phyloP scores from a whole-genome alignment of 345 rosid species.

The Trapa incisa region DNA sequence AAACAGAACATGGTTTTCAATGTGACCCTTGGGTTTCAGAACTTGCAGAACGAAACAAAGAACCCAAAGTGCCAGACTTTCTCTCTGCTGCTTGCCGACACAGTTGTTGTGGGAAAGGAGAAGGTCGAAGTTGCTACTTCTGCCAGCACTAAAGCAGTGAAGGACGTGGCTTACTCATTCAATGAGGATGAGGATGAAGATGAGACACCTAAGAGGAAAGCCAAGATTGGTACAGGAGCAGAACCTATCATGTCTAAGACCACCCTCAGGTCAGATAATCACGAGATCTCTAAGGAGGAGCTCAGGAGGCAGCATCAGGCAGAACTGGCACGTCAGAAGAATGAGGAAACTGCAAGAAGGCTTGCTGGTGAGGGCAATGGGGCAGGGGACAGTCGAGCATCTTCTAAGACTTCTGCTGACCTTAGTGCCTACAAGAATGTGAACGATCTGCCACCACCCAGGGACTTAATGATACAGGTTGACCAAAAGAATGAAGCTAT shows the following conservation, averaged over 20 bases:
- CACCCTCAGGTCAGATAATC: conserved; percentile 77
- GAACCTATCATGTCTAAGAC: conserved; percentile 51
- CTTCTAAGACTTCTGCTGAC: conserved; percentile 50
- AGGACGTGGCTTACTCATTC: conserved; percentile 82
- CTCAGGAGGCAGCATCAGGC: conserved; percentile 95
- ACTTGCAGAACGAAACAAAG: conserved; percentile 45
- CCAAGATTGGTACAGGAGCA: conserved; percentile 24
- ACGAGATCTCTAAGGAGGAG: conserved; percentile 88
- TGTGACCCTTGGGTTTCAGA: conserved; percentile 82
- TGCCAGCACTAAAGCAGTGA: conserved; percentile 61
- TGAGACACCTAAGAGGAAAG: conserved; percentile 27
- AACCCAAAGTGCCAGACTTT: conserved; percentile 54
- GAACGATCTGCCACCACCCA: conserved; percentile 70
- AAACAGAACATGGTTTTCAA: conserved; percentile 68
- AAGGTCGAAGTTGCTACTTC: conserved; percentile 45
- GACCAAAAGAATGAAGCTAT: conserved; percentile 89
- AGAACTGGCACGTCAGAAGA: conserved; percentile 93
- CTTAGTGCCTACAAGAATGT: conserved; percentile 76
- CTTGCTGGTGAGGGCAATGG: conserved; percentile 72
- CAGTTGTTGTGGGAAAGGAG: conserved; percentile 62
- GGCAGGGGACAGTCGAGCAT: conserved; percentile 45
- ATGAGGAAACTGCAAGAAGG: conserved; percentile 91
- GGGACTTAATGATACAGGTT: conserved; percentile 61
- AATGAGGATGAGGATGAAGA: conserved; percentile 83
- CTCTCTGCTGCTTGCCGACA: conserved; percentile 76